Evolutionary conservation across 2,329 filamentous ascomycete genomes (phyloP).

Genomic region (Neopestalotiopsis rosae): DNA sequence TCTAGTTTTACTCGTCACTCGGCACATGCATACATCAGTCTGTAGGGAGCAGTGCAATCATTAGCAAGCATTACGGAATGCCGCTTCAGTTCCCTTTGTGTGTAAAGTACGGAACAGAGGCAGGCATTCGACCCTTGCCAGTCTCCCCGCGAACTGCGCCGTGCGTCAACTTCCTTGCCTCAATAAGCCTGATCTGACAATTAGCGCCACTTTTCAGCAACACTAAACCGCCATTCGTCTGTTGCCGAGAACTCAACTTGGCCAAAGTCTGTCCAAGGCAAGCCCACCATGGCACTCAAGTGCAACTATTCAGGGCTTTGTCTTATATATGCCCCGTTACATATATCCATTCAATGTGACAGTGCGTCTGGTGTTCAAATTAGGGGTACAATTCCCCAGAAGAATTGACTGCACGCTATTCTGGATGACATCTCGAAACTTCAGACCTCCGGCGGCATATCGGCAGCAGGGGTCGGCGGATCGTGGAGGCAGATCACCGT

Average conservation of each 20-base stretch:
- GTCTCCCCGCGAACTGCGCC: conserved; percentile 13
- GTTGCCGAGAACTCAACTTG: background rate
- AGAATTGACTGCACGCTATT: background rate
- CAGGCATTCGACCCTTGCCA: background rate
- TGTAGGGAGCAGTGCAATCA: no score
- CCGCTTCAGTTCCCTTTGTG: background rate
- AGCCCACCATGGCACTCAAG: background rate
- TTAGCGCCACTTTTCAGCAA: conserved; percentile 4
- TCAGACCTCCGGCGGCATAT: conserved; percentile 6
- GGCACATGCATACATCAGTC: no score
- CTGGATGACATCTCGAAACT: background rate
- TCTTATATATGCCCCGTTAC: background rate
- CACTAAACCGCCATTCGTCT: background rate
- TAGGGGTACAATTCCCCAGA: no score
- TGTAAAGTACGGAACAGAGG: background rate
- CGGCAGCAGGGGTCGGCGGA: conserved; percentile 12
- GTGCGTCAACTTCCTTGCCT: conserved; percentile 14
- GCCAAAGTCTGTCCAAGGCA: background rate
- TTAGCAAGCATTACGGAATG: background rate
- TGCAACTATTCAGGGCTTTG: background rate
- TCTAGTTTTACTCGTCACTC: no score
- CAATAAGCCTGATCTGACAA: conserved; percentile 2
- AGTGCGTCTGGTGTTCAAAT: no score
- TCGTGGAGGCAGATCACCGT: conserved; percentile 17
- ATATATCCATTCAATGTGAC: background rate